Evolutionary conservation across 768 basidiomycete species (phyloP).

Genomic region (Leccinum incarnatum): DNA sequence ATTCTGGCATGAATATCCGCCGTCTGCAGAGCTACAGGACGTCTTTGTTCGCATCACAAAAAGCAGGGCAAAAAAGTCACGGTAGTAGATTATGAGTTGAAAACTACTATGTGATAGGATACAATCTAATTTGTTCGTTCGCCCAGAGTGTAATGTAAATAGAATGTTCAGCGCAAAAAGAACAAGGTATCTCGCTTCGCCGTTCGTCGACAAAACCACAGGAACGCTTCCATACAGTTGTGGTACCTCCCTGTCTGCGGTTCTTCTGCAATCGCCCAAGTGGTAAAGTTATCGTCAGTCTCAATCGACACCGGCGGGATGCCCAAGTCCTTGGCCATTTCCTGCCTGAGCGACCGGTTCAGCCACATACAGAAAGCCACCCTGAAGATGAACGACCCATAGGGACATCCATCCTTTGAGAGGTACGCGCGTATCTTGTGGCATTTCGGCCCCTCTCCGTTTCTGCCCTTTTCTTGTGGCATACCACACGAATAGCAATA

Average conservation of each 20-base stretch:
- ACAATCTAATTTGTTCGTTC: no score
- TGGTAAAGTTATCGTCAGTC: background rate
- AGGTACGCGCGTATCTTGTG: background rate
- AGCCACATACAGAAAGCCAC: background rate
- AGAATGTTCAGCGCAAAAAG: background rate
- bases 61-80: no score
- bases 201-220: conserved; percentile 3
- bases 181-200: background rate
- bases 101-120: no score
- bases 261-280: background rate
- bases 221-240: conserved; percentile 8
- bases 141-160: no score
- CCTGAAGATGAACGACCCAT: background rate
- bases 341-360: background rate
- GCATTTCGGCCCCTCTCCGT: background rate
- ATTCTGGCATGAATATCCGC: no score
- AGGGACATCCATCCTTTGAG: background rate
- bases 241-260: background rate
- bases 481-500: conserved; percentile 1
- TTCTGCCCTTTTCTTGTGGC: background rate
- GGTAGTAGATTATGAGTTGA: no score
- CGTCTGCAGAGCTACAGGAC: no score
- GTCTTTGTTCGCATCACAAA: no score
- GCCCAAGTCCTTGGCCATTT: background rate
- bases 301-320: background rate